phyloP scores from a whole-genome alignment of 495 filamentous ascomycete genomes.

The Tuber borchii region DNA sequence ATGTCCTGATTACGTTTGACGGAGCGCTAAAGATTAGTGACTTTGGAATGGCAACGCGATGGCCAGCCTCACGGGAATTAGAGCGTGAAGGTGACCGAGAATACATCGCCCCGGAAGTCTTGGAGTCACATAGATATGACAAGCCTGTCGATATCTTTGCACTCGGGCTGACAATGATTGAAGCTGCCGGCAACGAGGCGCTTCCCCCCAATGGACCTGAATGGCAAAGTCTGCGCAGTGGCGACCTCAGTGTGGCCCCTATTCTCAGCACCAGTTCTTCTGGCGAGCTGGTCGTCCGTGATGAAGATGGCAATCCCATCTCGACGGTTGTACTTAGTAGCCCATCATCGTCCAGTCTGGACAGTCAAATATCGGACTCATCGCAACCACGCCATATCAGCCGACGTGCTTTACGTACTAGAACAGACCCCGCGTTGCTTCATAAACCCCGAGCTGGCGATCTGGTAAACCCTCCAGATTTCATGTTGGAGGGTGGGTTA shows the following conservation, averaged over 20 bases:
- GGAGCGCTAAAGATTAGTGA: conserved; percentile 91
- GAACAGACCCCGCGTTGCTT: conserved; percentile 44
- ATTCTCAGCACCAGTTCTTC: conserved; percentile 72
- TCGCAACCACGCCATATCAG: conserved; percentile 26
- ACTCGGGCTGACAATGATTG: conserved; percentile 84
- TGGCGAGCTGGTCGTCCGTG: conserved; percentile 56
- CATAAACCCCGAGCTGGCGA: conserved; percentile 54
- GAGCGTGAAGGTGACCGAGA: conserved; percentile 92
- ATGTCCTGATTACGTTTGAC: conserved; percentile 83
- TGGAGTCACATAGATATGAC: conserved; percentile 61
- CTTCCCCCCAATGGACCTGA: conserved; percentile 84
- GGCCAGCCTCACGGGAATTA: conserved; percentile 60
- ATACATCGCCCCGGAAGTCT: conserved; percentile 88
- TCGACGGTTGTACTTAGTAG: conserved; percentile 52
- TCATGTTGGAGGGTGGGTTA: conserved; percentile 80
- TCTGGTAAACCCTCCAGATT: conserved; percentile 67
- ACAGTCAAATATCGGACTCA: conserved; percentile 27
- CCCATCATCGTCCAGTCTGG: conserved; percentile 39
- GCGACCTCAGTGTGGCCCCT: conserved; percentile 78
- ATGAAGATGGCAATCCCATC: conserved; percentile 48
- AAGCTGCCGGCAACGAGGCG: conserved; percentile 84
- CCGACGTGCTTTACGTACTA: conserved; percentile 29
- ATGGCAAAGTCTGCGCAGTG: conserved; percentile 80
- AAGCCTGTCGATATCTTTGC: conserved; percentile 91
- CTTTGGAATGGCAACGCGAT: conserved; percentile 82